Conservation (phyloP, 2,329 filamentous ascomycete species). For the Clonostachys solani region DNA sequence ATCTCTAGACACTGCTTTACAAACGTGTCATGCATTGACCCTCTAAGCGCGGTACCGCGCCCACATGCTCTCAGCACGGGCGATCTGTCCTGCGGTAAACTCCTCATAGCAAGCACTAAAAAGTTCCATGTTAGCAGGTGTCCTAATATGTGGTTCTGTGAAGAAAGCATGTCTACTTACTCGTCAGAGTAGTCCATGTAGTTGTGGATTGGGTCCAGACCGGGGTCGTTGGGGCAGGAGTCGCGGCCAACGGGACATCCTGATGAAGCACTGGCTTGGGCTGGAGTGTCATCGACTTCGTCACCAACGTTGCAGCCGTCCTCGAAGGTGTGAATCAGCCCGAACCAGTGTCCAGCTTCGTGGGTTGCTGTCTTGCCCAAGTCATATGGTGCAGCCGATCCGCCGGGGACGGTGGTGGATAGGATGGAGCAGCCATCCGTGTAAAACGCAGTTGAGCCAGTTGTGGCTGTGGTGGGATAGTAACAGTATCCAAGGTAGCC, state of each 20-base stretch:
- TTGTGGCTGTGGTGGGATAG: conserved; percentile 29
- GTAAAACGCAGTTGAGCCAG: conserved; percentile 24
- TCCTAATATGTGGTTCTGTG: too few species aligned
- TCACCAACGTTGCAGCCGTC: conserved; percentile 33
- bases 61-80: conserved; percentile 33
- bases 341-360: conserved; percentile 45
- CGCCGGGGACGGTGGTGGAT: conserved; percentile 29
- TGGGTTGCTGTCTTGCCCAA: conserved; percentile 26
- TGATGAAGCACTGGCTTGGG: conserved; percentile 19
- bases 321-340: conserved; percentile 42
- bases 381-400: conserved; percentile 12
- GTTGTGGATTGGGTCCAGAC: conserved; percentile 30
- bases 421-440: conserved; percentile 33
- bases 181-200: conserved; percentile 37
- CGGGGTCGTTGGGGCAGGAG: conserved; percentile 21
- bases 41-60: conserved; percentile 22
- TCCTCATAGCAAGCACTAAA: conserved; percentile 34
- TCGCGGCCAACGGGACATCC: conserved; percentile 30
- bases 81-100: conserved; percentile 36
- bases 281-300: conserved; percentile 32
- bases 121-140: not conserved
- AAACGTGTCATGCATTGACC: too few species aligned
- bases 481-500: conserved; percentile 39
- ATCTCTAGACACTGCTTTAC: too few species aligned
- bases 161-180: conserved; percentile 15